Percentiles rank a stretch among this genome's conserved stretches.
Conservation (phyloP, 352 stramenopile species). For the Phytopythium ostracodes region DNA sequence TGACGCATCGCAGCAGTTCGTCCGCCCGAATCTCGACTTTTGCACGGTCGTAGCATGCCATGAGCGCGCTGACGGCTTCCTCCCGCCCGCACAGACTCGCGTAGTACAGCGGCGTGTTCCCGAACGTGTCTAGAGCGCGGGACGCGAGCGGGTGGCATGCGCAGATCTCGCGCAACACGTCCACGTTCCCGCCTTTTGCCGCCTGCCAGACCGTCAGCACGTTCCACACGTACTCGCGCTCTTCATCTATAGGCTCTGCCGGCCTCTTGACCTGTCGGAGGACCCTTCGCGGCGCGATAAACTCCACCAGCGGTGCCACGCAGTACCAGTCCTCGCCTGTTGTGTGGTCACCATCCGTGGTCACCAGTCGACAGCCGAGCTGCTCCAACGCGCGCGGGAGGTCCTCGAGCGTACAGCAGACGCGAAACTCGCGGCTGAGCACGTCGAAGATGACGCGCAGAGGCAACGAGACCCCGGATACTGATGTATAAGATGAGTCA, state of each 20-base stretch:
- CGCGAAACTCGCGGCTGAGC: constrained; percentile 21
- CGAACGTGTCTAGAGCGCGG: constrained; percentile 24
- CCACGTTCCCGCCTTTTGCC: constrained; percentile 21
- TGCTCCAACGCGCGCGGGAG: constrained; percentile 21
- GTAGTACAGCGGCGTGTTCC: constrained; percentile 33
- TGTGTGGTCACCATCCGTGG: constrained; percentile 4
- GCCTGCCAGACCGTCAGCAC: constrained; percentile 32
- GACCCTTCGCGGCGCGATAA: constrained; percentile 19
- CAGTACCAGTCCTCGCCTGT: constrained; percentile 16
- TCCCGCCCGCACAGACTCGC: constrained; percentile 27
- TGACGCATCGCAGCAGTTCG: constrained; percentile 30
- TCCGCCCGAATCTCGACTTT: constrained; percentile 12
- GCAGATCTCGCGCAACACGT: constrained; percentile 21
- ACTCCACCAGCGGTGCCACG: constrained; percentile 20
- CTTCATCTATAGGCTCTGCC: background rate
- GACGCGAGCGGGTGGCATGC: constrained; percentile 14
- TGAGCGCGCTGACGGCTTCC: constrained; percentile 19
- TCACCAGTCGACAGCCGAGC: constrained; percentile 23
- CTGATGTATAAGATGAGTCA: background rate
- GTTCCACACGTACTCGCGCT: constrained; percentile 9
- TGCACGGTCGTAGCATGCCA: constrained; percentile 18
- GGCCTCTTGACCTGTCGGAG: constrained; percentile 20
- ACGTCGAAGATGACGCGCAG: constrained; percentile 29
- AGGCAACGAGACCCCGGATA: constrained; percentile 2
- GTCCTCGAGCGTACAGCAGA: constrained; percentile 24